These are phyloP conservation scores for Lolium multiflorum DNA, from an alignment of 176 grass and related monocot species.

Conservation along the genomic window DNA sequence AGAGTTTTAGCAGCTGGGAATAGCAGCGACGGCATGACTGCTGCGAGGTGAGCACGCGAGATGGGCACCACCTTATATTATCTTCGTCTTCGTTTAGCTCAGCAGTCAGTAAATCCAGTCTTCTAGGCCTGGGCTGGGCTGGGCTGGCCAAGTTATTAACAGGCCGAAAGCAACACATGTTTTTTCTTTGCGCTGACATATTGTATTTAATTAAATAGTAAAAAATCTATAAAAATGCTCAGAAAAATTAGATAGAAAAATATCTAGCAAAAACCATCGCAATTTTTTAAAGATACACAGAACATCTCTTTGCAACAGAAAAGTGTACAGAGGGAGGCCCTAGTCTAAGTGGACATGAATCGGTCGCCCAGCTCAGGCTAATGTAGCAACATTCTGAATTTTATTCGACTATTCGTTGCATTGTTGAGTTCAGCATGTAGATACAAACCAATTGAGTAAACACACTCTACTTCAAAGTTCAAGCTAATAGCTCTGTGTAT, in stretches of 20 bases:
- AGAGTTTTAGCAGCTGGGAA: constrained; percentile 32
- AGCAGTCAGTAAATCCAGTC: neutral
- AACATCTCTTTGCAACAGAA: neutral
- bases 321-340: neutral
- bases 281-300: neutral
- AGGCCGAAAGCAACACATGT: constrained; percentile 1
- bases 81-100: constrained; percentile 17
- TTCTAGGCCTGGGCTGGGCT: neutral
- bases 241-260: neutral
- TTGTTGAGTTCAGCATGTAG: neutral
- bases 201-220: neutral
- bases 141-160: neutral
- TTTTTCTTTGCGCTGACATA: too few relatives aligned
- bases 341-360: neutral
- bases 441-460: neutral
- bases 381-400: neutral
- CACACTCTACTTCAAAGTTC: neutral
- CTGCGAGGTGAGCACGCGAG: constrained; percentile 9
- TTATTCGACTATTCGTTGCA: neutral
- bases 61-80: constrained; percentile 26
- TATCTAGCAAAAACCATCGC: neutral
- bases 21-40: constrained; percentile 27
- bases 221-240: neutral
- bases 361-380: neutral
- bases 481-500: neutral